Base-by-base conservation (phyloP, 805 yeast genomes). In the Jamesozyma lodderae region DNA sequence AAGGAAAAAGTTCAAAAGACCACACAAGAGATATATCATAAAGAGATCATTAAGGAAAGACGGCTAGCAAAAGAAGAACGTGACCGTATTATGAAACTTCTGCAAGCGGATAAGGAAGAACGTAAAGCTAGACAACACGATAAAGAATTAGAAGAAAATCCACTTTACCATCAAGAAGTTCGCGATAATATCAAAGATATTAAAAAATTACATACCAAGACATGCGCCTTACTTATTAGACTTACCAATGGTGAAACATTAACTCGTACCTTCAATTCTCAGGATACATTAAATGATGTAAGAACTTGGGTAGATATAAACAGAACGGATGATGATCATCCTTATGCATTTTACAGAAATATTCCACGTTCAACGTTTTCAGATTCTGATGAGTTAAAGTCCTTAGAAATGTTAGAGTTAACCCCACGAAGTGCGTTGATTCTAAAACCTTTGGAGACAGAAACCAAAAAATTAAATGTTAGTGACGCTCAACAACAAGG, bases 351-450 rank as follows among this genome's bases (percentile, higher is more conserved):
- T 47, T 76, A 73, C 46, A 65, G 74, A 45, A 66, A 64, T 31
- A 65, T 75, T 33, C 88, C 85, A 16, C 70, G 82, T 41, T 68
- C 74, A 4, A 72, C 80, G 0, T 86, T 80, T 43, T 62, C 77
- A 2, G 71, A 69, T 4, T 71, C 75, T 0, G 81, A 80, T 35
- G 90, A 86, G 48, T 67, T 68, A 40, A 60, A 61, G 41, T 60
- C 76, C 3, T 62, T 87, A 27, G 55, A 54, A 19, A 70, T 66
- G 3, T 63, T 87, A 38, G 77, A 75, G 17, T 62, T 87, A 36
- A 68, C 73, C 13, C 88, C 90, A 2, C 67, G 94, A 41, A 79
- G 94, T 9, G 84, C 81, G 0, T 58, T 87, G 34, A 77, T 84
- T 18, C 63, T 87, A 45, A 81, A 82, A 52, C 88, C 92, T 0